phyloP scores from a whole-genome alignment of 2,329 filamentous ascomycete genomes.

The Phialemoniopsis sp. region DNA sequence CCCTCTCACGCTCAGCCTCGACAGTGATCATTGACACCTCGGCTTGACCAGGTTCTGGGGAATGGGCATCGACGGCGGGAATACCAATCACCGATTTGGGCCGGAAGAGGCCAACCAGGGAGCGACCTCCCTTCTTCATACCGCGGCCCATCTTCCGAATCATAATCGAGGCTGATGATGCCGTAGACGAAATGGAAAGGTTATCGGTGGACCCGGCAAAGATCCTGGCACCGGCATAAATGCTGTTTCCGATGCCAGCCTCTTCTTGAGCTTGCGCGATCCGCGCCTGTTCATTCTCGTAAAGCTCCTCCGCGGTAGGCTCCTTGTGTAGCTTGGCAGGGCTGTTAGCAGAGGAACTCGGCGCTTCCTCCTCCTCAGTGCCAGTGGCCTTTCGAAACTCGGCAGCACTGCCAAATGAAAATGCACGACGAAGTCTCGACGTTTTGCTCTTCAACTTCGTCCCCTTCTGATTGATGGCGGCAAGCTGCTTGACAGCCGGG shows the following conservation, averaged over 20 bases:
- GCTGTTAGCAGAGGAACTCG: slow-evolving; percentile 28
- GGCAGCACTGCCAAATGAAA: slow-evolving; percentile 93
- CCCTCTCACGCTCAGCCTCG: slow-evolving; percentile 82
- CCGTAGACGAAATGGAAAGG: slow-evolving; percentile 83
- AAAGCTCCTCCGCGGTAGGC: slow-evolving; percentile 56
- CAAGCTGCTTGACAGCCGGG: slow-evolving; percentile 77
- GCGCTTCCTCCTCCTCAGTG: slow-evolving; percentile 36
- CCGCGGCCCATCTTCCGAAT: slow-evolving; percentile 98
- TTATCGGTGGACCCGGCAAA: slow-evolving; percentile 95
- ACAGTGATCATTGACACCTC: slow-evolving; percentile 93
- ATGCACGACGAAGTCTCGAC: slow-evolving; percentile 80
- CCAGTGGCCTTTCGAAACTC: slow-evolving; percentile 76
- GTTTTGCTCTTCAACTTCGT: slow-evolving; percentile 77
- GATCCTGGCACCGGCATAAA: slow-evolving; percentile 82
- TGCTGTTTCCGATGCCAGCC: slow-evolving; percentile 84
- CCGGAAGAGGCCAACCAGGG: slow-evolving; percentile 88
- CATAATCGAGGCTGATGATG: slow-evolving; percentile 88
- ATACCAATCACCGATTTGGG: slow-evolving; percentile 88
- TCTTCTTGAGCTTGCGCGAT: slow-evolving; percentile 93
- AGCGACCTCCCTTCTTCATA: slow-evolving; percentile 92
- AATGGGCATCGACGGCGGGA: slow-evolving; percentile 62
- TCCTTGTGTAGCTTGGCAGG: slow-evolving; percentile 62
- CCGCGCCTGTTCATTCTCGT: slow-evolving; percentile 84
- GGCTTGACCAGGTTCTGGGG: slow-evolving; percentile 66
- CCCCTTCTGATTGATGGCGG: slow-evolving; percentile 82